Percentiles rank a stretch among this genome's conserved stretches.
These are phyloP conservation scores for Hypholoma fasciculare DNA, from an alignment of 768 basidiomycete species.

Conservation along the genomic window DNA sequence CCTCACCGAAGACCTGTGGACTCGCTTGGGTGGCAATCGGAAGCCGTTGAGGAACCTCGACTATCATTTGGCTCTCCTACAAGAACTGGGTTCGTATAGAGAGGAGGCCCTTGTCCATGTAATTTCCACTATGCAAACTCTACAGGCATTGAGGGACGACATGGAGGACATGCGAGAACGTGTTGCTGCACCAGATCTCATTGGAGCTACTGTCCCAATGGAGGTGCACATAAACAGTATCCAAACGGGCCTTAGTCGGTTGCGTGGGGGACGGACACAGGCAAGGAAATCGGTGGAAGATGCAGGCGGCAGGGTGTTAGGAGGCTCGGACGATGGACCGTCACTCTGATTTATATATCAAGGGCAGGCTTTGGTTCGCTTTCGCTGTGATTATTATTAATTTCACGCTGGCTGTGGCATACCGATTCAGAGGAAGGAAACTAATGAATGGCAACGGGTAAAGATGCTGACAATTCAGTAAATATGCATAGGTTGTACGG, in stretches of 20 bases:
- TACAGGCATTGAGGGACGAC: slow-evolving; percentile 66
- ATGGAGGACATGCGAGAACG: slow-evolving; percentile 77
- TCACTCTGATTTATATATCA: too few species aligned
- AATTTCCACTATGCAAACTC: slow-evolving; percentile 56
- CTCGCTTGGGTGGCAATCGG: slow-evolving; percentile 62
- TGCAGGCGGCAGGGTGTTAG: too few species aligned
- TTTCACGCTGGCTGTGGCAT: too few species aligned
- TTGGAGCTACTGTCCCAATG: slow-evolving; percentile 57
- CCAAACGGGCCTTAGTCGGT: slow-evolving; percentile 55
- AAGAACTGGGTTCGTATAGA: slow-evolving; percentile 55
- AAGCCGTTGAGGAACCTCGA: slow-evolving; percentile 47
- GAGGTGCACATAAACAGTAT: slow-evolving; percentile 81
- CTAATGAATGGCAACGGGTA: too few species aligned
- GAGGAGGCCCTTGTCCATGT: slow-evolving; percentile 66
- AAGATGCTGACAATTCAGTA: too few species aligned
- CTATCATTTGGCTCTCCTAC: slow-evolving; percentile 51
- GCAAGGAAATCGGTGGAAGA: slow-evolving; percentile 49
- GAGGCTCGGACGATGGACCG: too few species aligned
- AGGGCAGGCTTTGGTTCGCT: too few species aligned
- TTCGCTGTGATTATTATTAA: too few species aligned
- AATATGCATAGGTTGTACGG: too few species aligned
- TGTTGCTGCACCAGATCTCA: slow-evolving; percentile 65
- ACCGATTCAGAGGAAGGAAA: too few species aligned
- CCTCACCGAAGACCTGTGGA: slow-evolving; percentile 70
- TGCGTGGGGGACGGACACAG: slow-evolving; percentile 56